Base-by-base conservation (phyloP, 2,329 filamentous ascomycete genomes). In the Diplodia mutila region DNA sequence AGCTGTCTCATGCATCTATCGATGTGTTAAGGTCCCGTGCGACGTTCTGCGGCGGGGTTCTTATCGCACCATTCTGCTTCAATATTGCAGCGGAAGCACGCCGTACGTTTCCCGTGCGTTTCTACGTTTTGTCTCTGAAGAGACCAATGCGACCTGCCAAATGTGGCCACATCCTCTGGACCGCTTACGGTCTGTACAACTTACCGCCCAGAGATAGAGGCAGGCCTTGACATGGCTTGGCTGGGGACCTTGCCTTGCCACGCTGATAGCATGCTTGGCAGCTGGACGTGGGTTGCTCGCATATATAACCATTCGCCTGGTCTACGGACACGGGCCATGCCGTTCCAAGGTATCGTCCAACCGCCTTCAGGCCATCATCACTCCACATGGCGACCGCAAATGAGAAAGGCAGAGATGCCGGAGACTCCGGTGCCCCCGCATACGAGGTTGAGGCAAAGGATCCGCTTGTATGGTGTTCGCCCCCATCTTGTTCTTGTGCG, bases 21-120 rank as follows among this genome's bases (percentile, higher is more conserved):
- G 39, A 6, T 23, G 53, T 18, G 16, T 53, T n/a, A 4, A 4
- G 18, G 8, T n/a, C 18, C 29, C 29, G 2, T 23, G 32, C 53
- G n/a, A 14, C n/a, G 34, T 29, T 18, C 32, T 39, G 12, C 1
- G 21, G 27, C 5, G n/a, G 25, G 18, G n/a, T 4, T 11, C 32
- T 39, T 39, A 57, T 57, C 53, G 53, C 53, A 32, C 53, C 53
- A 57, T 57, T 23, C n/a, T 23, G 53, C 29, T 57, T 12, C 32
- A 57, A 37, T 57, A 57, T 57, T 57, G 53, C 53, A 57, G 53
- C n/a, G 32, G 14, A 39, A 57, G 53, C 53, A 57, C 53, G 32
- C 53, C 53, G 53, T 29, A n/a, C 27, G 14, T 16, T 27, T 8
- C 25, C 32, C 53, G 18, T 29, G 21, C 32, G 21, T 11, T 12